Base-by-base conservation (phyloP, 2,329 filamentous ascomycete species). In the Pseudocercospora macadamiae region DNA sequence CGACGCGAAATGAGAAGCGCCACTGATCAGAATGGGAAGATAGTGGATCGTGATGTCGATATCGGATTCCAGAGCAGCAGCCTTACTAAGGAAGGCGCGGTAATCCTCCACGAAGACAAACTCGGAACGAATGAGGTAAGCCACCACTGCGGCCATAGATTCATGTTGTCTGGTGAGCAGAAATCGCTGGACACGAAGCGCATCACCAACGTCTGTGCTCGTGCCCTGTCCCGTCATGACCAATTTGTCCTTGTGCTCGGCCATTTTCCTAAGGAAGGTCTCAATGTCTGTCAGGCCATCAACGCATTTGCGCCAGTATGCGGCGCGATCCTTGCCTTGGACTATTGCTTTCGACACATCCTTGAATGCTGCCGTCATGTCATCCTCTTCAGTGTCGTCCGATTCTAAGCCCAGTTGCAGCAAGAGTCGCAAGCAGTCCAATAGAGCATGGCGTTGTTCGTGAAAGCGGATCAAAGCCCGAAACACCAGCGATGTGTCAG, bases 161-260 rank as follows among this genome's bases (percentile, higher is more conserved):
- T 99, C 93, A 71, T 99, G 96, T 74, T 99, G 93, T 69, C 91
- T 88, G 19, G 89, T 86, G 52, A 99, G 82, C 69, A 91, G 96
- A 65, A 85, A 79, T 44, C 89, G 86, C 68, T 96, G 90, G 68
- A 90, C 90, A 66, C 93, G 88, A 62, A 96, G 83, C 3, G 88
- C 89, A 71, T 96, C 90, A 65, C 88, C 81, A 57, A 88, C 82
- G 64, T 93, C 89, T 8, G 82, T 81, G 44, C 82, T 76, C 23
- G 82, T 81, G 5, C 79, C 79, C 64, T 89, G 86, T 3, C 90
- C 89, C 10, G 97, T 82, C 2, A 96, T 83, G 26, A 88, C 84
- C 7, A 87, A 86, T 55, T 90, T 89, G 57, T 90, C 87, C 36
- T 90, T 79, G 68, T 89, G 89, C 66, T 97, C 92, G 7, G 82